phyloP scores from a whole-genome alignment of 306 rosid genomes.

The Urtica urens region DNA sequence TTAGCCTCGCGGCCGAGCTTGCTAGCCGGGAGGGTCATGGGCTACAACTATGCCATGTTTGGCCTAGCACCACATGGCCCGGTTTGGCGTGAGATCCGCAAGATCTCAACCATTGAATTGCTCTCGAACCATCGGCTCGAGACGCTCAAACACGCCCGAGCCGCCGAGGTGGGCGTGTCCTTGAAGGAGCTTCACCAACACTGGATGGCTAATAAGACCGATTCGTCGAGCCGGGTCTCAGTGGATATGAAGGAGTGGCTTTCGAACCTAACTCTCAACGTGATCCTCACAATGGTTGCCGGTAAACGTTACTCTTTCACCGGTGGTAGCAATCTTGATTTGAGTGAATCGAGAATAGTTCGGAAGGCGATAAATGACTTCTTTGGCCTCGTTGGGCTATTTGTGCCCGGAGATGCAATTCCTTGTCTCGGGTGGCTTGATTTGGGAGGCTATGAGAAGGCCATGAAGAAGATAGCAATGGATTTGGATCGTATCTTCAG shows the following conservation, averaged over 20 bases:
- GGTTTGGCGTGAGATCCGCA: slow-evolving; percentile 33
- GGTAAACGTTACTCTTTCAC: slow-evolving; percentile 26
- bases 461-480: slow-evolving; percentile 23
- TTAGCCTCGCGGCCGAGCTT: slow-evolving; percentile 23
- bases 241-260: slow-evolving; percentile 37
- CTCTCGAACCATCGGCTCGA: slow-evolving; percentile 34
- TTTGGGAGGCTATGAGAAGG: slow-evolving; percentile 27
- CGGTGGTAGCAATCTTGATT: background rate
- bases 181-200: slow-evolving; percentile 24
- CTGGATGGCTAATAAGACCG: slow-evolving; percentile 6
- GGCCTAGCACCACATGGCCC: slow-evolving; percentile 23
- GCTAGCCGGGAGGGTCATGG: background rate
- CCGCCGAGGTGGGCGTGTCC: slow-evolving; percentile 13
- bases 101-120: slow-evolving; percentile 18
- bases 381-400: slow-evolving; percentile 9
- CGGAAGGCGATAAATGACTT: slow-evolving; percentile 14
- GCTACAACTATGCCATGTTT: slow-evolving; percentile 33
- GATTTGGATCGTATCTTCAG: slow-evolving; percentile 14
- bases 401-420: slow-evolving; percentile 28
- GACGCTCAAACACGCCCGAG: slow-evolving; percentile 16
- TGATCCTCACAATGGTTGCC: slow-evolving; percentile 18
- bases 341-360: slow-evolving; percentile 1
- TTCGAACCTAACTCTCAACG: slow-evolving; percentile 27
- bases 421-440: slow-evolving; percentile 34
- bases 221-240: background rate